These are phyloP conservation scores for Komagataella ulmi DNA, from an alignment of 805 yeast genomes.

Conservation along the genomic window DNA sequence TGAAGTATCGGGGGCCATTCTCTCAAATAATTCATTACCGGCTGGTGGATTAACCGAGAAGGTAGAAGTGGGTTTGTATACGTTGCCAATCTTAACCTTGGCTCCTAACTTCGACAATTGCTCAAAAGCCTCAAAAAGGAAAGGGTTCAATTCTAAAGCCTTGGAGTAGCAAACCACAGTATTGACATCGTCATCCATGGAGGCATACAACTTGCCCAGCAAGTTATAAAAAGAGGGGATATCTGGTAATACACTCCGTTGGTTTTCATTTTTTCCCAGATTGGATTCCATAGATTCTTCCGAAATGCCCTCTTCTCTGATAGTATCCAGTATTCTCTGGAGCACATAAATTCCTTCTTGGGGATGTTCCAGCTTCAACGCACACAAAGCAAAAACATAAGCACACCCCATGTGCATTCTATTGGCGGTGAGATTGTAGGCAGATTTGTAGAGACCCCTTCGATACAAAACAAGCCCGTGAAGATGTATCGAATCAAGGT, in stretches of 20 bases:
- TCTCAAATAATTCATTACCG: neutral
- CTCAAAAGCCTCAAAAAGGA: conserved; percentile 76
- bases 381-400: conserved; percentile 59
- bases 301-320: conserved; percentile 17
- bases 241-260: conserved; percentile 35
- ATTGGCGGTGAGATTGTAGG: conserved; percentile 32
- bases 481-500: conserved; percentile 50
- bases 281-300: neutral
- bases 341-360: conserved; percentile 50
- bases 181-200: conserved; percentile 45
- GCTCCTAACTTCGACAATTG: conserved; percentile 64
- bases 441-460: conserved; percentile 46
- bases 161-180: conserved; percentile 56
- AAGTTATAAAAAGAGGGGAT: conserved; percentile 54
- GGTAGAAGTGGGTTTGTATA: conserved; percentile 21
- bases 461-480: conserved; percentile 57
- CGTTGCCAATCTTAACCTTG: conserved; percentile 43
- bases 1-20: neutral
- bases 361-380: conserved; percentile 38
- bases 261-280: neutral
- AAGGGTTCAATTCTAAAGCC: conserved; percentile 66
- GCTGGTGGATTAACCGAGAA: neutral
- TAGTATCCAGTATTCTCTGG: conserved; percentile 17
- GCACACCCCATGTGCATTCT: conserved; percentile 59
- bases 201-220: conserved; percentile 54